Evolutionary conservation across 148 eudicot genomes (phyloP).

Genomic region (Fallopia convolvulus): DNA sequence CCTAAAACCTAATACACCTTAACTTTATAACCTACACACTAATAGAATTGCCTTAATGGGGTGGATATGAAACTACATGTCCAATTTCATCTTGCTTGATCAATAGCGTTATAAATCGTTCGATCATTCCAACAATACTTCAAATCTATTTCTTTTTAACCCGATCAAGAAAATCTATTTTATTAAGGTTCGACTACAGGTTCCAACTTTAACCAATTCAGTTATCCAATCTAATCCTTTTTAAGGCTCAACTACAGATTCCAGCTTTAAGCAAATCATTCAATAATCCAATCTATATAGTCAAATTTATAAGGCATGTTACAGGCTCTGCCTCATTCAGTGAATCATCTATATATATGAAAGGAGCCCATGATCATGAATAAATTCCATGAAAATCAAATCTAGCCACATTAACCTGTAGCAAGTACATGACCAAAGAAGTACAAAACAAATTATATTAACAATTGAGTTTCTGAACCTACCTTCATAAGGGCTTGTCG

Average conservation of each 20-base stretch:
- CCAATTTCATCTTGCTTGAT: neutral
- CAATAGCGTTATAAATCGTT: neutral
- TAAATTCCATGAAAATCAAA: neutral
- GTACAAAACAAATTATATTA: neutral
- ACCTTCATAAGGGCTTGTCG: constrained; percentile 78
- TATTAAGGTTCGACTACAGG: neutral
- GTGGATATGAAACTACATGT: neutral
- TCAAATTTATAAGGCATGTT: neutral
- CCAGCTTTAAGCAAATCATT: neutral
- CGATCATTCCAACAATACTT: neutral
- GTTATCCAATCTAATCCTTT: neutral
- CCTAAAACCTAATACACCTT: neutral
- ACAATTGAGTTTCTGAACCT: constrained; percentile 4
- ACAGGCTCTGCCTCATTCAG: neutral
- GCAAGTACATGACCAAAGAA: constrained; percentile 6
- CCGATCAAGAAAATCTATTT: neutral
- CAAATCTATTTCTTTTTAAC: neutral
- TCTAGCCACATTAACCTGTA: neutral
- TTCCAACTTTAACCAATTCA: neutral
- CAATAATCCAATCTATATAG: neutral
- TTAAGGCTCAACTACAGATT: neutral
- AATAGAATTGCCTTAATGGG: neutral
- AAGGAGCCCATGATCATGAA: neutral
- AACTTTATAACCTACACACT: neutral
- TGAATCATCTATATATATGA: neutral